Conservation (phyloP, 257 asterid species). For the Solanum bulbocastanum region DNA sequence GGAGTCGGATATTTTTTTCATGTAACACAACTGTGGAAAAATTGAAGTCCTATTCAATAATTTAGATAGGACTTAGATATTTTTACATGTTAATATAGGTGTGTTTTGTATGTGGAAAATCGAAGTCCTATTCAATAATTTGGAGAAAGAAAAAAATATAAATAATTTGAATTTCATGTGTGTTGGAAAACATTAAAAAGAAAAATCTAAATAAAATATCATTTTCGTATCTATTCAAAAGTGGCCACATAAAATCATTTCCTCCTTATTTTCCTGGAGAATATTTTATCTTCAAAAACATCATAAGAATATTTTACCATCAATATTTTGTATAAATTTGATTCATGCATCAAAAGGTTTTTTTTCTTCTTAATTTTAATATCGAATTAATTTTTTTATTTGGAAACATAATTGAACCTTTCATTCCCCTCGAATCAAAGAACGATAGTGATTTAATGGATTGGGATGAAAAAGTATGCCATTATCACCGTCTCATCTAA, state of each 20-base stretch:
- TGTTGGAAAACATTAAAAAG: background rate
- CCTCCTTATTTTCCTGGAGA: background rate
- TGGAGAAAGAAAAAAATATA: background rate
- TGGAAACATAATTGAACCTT: background rate
- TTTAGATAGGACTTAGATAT: background rate
- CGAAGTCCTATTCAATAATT: background rate
- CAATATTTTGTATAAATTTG: background rate
- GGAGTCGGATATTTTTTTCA: background rate
- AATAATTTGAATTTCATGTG: background rate
- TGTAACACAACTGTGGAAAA: no score
- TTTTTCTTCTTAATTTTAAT: background rate
- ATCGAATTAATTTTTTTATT: background rate
- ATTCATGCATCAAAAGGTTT: background rate
- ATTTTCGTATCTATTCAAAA: background rate
- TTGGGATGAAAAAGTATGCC: background rate
- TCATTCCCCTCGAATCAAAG: background rate
- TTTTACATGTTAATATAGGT: background rate
- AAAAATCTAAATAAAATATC: background rate
- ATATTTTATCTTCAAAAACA: background rate
- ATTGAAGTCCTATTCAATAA: background rate
- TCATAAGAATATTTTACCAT: background rate
- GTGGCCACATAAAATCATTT: background rate
- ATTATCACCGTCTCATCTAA: background rate
- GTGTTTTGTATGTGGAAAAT: background rate
- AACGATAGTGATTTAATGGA: background rate